Base-by-base conservation (phyloP, 108 stramenopile genomes). In the Skeletonema menzelii region DNA sequence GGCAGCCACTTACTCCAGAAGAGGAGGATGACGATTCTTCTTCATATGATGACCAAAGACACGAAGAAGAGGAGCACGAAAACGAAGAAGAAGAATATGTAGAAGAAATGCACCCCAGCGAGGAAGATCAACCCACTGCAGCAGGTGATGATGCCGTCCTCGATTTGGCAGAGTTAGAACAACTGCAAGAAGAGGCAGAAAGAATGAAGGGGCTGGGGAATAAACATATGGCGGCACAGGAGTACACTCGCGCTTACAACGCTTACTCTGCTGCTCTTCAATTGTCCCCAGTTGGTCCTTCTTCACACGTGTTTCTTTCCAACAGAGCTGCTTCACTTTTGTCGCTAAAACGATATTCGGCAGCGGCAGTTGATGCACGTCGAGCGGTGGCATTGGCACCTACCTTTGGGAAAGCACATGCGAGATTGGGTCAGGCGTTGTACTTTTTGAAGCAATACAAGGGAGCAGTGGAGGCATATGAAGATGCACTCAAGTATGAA, bases 331-430 rank as follows among this genome's bases (percentile, higher is more conserved):
- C 95, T 8, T 88, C 95, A 8, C 83, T 92, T 63, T 70, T 93
- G 7, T 87, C 85, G 27, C 73, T 96, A 15, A 91, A 92, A 68
- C 83, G 91, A 57, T 95, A 95, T 70, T 80, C 88, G 0, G 90
- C 88, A 7, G 95, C 95, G 0, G 91, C 91, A 24, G 90, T 86
- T 1, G 95, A 95, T 68, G 90, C 92, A 6, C 79, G 87, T 5
- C 87, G 95, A 15, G 95, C 95, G 46, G 83, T 91, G 63, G 90
- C 91, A 24, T 47, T 95, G 63, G 92, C 93, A 46, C 91, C 92
- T 5, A 93, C 89, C 8, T 99, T 96, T 84, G 87, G 97, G 34
- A 97, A 99, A 84, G 98, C 97, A 4, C 94, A 96, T 73, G 91
- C 94, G 14, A 87, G 95, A 6, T 73, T 96, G 59, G 95, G 95